Conservation (phyloP, 495 filamentous ascomycete species). For the Annulohypoxylon moriforme region DNA sequence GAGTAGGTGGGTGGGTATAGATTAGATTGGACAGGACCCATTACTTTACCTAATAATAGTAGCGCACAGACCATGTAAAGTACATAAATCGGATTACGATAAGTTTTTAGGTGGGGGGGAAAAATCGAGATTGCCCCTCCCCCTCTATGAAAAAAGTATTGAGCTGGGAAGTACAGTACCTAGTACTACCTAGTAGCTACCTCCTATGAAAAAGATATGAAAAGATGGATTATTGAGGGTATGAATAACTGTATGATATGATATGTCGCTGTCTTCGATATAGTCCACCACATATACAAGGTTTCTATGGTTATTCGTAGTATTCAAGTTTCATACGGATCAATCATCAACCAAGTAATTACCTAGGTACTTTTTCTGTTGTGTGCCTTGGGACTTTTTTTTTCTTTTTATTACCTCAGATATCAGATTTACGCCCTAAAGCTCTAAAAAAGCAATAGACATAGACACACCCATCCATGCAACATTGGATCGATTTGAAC, state of each 20-base stretch:
- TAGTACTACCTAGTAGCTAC: no score
- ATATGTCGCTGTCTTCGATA: no score
- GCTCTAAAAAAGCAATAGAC: not conserved
- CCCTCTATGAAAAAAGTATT: constrained; percentile 40
- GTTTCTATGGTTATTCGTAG: not conserved
- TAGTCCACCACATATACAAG: not conserved
- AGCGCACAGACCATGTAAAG: not conserved
- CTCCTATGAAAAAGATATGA: no score
- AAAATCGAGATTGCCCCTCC: constrained; percentile 47
- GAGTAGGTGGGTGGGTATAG: no score
- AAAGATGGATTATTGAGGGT: no score
- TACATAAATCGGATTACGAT: not conserved
- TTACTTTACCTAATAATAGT: no score
- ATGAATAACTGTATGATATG: no score
- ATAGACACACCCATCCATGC: not conserved
- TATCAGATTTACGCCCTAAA: not conserved
- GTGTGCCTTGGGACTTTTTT: not conserved
- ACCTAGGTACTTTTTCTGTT: not conserved
- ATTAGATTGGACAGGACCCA: no score
- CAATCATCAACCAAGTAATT: not conserved
- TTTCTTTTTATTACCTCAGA: not conserved
- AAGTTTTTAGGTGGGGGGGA: not conserved
- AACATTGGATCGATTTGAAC: not conserved
- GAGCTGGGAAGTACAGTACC: not conserved
- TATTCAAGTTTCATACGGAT: not conserved